Conservation (phyloP, 345 rosid genomes). For the Ceriops decandra region DNA sequence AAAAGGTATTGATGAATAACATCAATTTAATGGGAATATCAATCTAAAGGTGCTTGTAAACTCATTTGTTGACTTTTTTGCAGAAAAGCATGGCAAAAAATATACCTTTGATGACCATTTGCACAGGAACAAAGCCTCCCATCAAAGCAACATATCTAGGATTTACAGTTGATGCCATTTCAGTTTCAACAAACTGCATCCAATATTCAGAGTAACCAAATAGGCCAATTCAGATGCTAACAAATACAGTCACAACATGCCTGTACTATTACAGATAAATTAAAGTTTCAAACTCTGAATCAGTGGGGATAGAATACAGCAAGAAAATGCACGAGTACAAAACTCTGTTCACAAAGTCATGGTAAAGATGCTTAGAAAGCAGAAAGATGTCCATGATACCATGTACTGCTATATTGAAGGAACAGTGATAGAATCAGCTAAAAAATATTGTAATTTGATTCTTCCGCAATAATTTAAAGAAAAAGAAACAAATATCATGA, state of each 20-base stretch:
- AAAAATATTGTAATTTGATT: background rate
- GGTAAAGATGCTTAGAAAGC: no score
- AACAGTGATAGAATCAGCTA: no score
- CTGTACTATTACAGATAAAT: background rate
- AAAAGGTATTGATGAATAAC: background rate
- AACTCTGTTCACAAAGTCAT: no score
- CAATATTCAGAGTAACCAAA: slow-evolving; percentile 14
- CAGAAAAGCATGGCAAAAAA: background rate
- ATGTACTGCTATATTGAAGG: no score
- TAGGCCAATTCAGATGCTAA: background rate
- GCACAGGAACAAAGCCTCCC: slow-evolving; percentile 85
- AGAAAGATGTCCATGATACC: no score
- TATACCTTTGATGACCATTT: slow-evolving; percentile 72
- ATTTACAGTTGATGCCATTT: slow-evolving; percentile 37
- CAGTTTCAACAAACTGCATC: slow-evolving; percentile 80
- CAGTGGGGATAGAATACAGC: background rate
- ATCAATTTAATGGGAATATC: background rate
- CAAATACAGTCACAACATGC: background rate
- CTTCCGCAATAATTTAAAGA: background rate
- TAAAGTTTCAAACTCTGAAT: background rate
- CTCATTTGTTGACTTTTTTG: background rate
- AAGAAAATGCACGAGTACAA: background rate
- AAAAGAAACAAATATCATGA: background rate
- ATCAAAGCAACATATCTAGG: slow-evolving; percentile 26
- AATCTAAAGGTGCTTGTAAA: background rate